These are phyloP conservation scores for Arabidopsis arenosa DNA, from an alignment of 345 rosid genomes.

Conservation along the genomic window DNA sequence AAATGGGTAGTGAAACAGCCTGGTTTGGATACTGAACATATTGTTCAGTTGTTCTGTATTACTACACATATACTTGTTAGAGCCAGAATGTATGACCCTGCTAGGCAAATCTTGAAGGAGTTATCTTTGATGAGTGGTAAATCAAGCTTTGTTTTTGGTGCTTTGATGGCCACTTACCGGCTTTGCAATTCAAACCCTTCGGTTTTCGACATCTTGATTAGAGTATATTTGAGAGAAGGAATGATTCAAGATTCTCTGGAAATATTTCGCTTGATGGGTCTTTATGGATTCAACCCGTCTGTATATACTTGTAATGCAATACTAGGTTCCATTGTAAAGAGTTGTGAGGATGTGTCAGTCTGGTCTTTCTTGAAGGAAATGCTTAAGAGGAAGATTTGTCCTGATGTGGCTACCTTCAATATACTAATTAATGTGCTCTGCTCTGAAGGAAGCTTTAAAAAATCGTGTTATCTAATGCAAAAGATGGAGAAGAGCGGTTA, in stretches of 20 bases:
- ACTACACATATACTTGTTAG: conserved; percentile 74
- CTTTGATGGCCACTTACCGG: conserved; percentile 72
- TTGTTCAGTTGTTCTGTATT: conserved; percentile 61
- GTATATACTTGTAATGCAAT: conserved; percentile 70
- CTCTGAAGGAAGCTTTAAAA: conserved; percentile 67
- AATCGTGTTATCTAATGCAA: conserved; percentile 67
- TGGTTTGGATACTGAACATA: conserved; percentile 66
- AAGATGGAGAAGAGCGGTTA: conserved; percentile 88
- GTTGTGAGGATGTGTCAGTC: conserved; percentile 52
- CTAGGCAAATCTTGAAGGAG: conserved; percentile 63
- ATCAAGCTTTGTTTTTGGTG: conserved; percentile 62
- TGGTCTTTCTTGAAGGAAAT: conserved; percentile 79
- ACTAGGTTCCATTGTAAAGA: conserved; percentile 63
- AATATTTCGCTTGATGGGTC: conserved; percentile 66
- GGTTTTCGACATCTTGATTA: conserved; percentile 79
- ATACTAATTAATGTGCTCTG: conserved; percentile 73
- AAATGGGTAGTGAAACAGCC: conserved; percentile 72
- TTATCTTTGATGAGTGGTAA: conserved; percentile 53
- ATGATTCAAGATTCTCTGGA: conserved; percentile 65
- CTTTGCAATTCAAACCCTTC: conserved; percentile 91
- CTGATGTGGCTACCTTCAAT: conserved; percentile 84
- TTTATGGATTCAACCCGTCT: conserved; percentile 71
- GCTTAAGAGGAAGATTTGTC: conserved; percentile 72
- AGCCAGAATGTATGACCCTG: conserved; percentile 82
- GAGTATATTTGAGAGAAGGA: conserved; percentile 67